These are phyloP conservation scores for Salinomyces thailandicus DNA, from an alignment of 2,329 filamentous ascomycete species.

Conservation along the genomic window DNA sequence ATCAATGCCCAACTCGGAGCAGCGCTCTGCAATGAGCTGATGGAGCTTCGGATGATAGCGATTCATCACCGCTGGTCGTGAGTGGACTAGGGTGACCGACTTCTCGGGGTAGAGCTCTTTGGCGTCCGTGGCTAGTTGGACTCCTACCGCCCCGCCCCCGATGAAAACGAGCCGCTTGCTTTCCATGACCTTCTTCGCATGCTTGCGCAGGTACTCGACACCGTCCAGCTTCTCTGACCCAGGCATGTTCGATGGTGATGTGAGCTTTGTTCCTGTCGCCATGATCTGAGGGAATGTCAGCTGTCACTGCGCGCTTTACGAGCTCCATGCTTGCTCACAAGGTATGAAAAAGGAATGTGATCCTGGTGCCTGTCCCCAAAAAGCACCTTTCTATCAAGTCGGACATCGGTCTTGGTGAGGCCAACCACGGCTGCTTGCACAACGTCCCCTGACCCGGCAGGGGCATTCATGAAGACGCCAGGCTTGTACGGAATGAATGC, in stretches of 20 bases:
- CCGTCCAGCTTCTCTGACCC: slow-evolving; percentile 5
- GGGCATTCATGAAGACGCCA: background rate
- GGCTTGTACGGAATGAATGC: slow-evolving; percentile 5
- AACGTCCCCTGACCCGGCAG: background rate
- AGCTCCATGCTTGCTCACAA: slow-evolving; percentile 2
- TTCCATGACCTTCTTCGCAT: slow-evolving; percentile 1
- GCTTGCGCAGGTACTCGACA: slow-evolving; percentile 3
- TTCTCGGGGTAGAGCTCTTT: slow-evolving; percentile 48
- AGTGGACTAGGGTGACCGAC: slow-evolving; percentile 48
- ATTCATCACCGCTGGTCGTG: slow-evolving; percentile 43
- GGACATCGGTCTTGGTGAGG: background rate
- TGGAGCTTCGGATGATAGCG: slow-evolving; percentile 38
- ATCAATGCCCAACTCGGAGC: slow-evolving; percentile 39
- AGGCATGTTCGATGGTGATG: slow-evolving; percentile 3
- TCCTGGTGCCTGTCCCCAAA: slow-evolving; percentile 3
- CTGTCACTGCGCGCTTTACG: background rate
- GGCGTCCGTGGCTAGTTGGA: slow-evolving; percentile 51
- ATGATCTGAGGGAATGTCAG: slow-evolving; percentile 1
- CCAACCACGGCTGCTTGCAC: slow-evolving; percentile 3
- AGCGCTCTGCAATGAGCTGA: slow-evolving; percentile 29
- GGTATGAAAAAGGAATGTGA: slow-evolving; percentile 3
- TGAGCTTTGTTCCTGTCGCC: slow-evolving; percentile 6
- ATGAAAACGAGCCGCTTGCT: slow-evolving; percentile 10
- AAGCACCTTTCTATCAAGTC: slow-evolving; percentile 3
- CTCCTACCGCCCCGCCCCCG: slow-evolving; percentile 52